Conservation (phyloP, 1,284 basidiomycete species). For the Ganoderma lucidum region DNA sequence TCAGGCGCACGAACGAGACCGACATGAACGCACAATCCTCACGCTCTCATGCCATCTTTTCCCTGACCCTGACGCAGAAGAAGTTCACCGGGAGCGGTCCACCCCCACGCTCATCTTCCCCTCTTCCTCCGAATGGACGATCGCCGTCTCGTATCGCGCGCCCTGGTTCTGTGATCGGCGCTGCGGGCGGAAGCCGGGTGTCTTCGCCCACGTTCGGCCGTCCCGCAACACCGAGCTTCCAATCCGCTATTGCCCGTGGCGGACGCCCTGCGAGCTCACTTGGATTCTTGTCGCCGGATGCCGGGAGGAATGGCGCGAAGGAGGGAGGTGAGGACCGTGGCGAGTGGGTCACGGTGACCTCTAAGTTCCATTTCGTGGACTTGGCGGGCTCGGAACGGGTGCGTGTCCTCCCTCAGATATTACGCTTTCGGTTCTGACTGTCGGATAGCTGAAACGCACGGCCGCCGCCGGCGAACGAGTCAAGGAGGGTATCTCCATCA, state of each 20-base stretch:
- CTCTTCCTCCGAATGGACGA: slow-evolving; percentile 72
- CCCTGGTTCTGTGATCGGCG: slow-evolving; percentile 73
- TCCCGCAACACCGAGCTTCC: slow-evolving; percentile 79
- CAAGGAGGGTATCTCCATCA: slow-evolving; percentile 98
- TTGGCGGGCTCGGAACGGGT: slow-evolving; percentile 96
- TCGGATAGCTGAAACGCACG: slow-evolving; percentile 83
- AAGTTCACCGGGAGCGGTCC: slow-evolving; percentile 73
- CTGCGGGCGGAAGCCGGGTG: slow-evolving; percentile 56
- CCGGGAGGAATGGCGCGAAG: slow-evolving; percentile 45
- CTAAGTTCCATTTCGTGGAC: slow-evolving; percentile 99
- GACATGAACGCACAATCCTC: slow-evolving; percentile 99
- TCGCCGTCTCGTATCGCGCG: slow-evolving; percentile 82
- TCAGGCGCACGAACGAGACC: slow-evolving; percentile 95
- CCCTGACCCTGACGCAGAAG: slow-evolving; percentile 91
- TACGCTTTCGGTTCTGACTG: slow-evolving; percentile 6
- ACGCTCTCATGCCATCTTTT: slow-evolving; percentile 98
- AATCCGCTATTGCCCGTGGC: slow-evolving; percentile 74
- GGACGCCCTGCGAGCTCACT: slow-evolving; percentile 81
- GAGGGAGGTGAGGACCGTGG: slow-evolving; percentile 68
- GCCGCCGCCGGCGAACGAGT: slow-evolving; percentile 94
- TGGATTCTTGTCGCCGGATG: slow-evolving; percentile 61
- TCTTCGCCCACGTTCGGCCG: slow-evolving; percentile 79
- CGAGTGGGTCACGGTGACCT: slow-evolving; percentile 90
- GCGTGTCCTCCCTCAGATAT: slow-evolving; percentile 39
- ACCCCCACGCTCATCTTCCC: slow-evolving; percentile 78